Base-by-base conservation (phyloP, 768 basidiomycete genomes). In the Mrakia frigida region DNA sequence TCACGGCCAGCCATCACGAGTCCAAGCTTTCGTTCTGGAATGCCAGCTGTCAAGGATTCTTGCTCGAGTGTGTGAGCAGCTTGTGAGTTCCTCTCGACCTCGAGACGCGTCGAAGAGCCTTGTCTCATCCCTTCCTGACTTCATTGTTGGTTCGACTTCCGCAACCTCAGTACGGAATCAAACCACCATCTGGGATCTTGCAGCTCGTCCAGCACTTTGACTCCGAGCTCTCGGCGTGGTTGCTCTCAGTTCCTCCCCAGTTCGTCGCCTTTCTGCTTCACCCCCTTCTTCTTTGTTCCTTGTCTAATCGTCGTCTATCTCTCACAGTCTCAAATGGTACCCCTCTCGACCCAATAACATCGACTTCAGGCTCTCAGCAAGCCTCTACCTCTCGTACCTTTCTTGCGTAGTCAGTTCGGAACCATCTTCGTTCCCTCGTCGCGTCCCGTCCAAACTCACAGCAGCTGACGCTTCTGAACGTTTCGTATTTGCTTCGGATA, bases 1-100 rank as follows among this genome's bases (percentile, higher is more conserved):
- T 9, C 25, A 35, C 7, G 23, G 23, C 4, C 65, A 25, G 16
- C 56, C 68, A 0, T 78, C 73, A 14, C 35, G 28, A 5, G 25
- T 74, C 10, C 33, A 63, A 25, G 65, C 77, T 9, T 78, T 78
- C 53, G 60, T 70, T 31, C 53, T 70, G 23, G 52, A 67, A 13
- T 35, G 74, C 7, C 37, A 78, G 70, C 59, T 78, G 4, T 37
- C 69, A 0, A 70, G 59, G n/a, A 78, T 78, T 59, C 31, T 74
- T 23, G 74, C 77, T 18, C 53, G 46, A 46, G 60, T 61, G 23
- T 31, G 69, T 25, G 56, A 23, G 4, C 33, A 67, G 13, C 68
- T 78, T 0, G 76, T 77, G 53, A 46, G 76, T 67, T 28, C n/a
- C 68, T 70, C 50, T 56, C 56, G 33, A n/a, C 56, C 37, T 70